Conservation (phyloP, 2,329 filamentous ascomycete species). For the Cercospora sp. region DNA sequence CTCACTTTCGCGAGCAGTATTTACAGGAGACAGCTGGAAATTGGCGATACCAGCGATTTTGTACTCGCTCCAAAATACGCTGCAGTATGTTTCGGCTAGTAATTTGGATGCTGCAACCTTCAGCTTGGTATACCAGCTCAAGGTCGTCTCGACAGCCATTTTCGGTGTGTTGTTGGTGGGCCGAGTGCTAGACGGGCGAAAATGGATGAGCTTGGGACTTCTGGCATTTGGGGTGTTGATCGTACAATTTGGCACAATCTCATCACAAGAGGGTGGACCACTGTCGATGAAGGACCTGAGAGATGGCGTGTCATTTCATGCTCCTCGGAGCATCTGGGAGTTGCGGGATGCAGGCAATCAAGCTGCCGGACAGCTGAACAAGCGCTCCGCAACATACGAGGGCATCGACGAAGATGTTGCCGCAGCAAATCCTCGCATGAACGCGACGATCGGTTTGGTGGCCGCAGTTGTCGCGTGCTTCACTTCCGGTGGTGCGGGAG, state of each 20-base stretch:
- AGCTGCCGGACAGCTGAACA: conserved; percentile 54
- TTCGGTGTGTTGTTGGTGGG: conserved; percentile 80
- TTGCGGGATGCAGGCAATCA: conserved; percentile 64
- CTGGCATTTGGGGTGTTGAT: conserved; percentile 80
- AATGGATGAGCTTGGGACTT: conserved; percentile 78
- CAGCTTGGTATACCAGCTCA: conserved; percentile 89
- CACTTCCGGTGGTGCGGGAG: conserved; percentile 80
- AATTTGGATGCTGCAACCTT: conserved; percentile 92
- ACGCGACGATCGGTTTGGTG: conserved; percentile 73
- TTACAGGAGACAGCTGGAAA: conserved; percentile 92
- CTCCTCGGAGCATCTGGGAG: conserved; percentile 77
- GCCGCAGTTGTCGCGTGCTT: conserved; percentile 77
- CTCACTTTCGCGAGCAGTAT: conserved; percentile 76
- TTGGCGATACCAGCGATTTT: conserved; percentile 82
- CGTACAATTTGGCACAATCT: conserved; percentile 71
- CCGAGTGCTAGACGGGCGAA: conserved; percentile 66
- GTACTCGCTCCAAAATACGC: conserved; percentile 89
- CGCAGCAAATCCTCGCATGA: conserved; percentile 61
- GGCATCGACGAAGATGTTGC: conserved; percentile 70
- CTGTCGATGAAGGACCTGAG: conserved; percentile 62
- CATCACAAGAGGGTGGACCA: conserved; percentile 54
- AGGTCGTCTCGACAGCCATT: conserved; percentile 86
- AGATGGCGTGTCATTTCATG: conserved; percentile 61
- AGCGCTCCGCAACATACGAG: conserved; percentile 84
- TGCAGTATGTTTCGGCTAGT: conserved; percentile 88